These are phyloP conservation scores for Aspergillus fumigatiaffinis DNA, from an alignment of 2,329 filamentous ascomycete genomes.

Conservation along the genomic window DNA sequence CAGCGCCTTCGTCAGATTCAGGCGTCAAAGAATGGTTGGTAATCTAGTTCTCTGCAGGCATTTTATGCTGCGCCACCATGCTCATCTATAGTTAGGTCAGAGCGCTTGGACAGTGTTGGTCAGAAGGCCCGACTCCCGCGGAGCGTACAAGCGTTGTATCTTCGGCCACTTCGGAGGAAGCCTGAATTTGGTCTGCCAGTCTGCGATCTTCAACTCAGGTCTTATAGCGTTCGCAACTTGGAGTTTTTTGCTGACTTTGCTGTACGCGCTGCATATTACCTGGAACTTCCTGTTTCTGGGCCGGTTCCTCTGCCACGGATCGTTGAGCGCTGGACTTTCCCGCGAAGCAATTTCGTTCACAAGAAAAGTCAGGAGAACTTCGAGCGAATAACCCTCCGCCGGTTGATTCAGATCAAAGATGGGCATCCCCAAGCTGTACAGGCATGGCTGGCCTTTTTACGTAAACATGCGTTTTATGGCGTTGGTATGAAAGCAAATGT, in stretches of 20 bases:
- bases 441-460: constrained; percentile 85
- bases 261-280: constrained; percentile 88
- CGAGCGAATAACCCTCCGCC: constrained; percentile 79
- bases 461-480: constrained; percentile 91
- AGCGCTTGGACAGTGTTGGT: constrained; percentile 33
- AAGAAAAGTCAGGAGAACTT: constrained; percentile 99
- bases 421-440: constrained; percentile 85
- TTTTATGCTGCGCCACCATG: neutral
- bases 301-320: constrained; percentile 82
- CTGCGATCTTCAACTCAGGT: constrained; percentile 88
- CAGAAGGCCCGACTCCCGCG: constrained; percentile 61
- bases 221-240: constrained; percentile 83
- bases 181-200: constrained; percentile 73
- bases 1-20: constrained; percentile 12
- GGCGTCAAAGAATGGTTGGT: constrained; percentile 30
- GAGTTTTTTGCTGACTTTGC: constrained; percentile 96
- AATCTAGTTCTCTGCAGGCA: neutral
- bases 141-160: constrained; percentile 78
- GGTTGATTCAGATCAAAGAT: constrained; percentile 89
- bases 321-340: constrained; percentile 91
- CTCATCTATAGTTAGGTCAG: constrained; percentile 26
- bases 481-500: constrained; percentile 99
- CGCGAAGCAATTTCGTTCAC: constrained; percentile 82
- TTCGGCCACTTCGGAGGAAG: constrained; percentile 74
- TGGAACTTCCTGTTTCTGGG: constrained; percentile 78